phyloP scores from a whole-genome alignment of 371 early-diverging fungal species.

The Saksenaea oblongispora region DNA sequence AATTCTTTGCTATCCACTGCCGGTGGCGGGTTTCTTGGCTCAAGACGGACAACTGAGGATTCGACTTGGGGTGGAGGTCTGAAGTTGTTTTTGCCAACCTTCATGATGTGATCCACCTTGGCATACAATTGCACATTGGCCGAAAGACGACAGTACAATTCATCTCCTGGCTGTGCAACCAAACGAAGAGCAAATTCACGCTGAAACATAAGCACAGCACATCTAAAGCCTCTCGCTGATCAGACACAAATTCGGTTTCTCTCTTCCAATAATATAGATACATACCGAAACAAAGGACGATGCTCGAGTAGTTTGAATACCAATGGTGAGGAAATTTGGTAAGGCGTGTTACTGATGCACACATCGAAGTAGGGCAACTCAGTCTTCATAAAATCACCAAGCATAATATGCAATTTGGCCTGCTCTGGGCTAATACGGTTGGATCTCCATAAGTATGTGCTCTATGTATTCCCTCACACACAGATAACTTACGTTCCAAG shows the following conservation, averaged over 20 bases:
- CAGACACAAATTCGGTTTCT: background rate
- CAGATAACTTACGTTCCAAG: constrained; percentile 82
- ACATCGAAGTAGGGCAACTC: constrained; percentile 99
- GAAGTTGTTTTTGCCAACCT: constrained; percentile 98
- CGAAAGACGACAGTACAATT: constrained; percentile 93
- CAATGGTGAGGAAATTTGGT: constrained; percentile 97
- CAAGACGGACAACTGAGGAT: constrained; percentile 94
- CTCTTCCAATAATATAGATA: background rate
- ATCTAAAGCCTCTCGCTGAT: constrained; percentile 33
- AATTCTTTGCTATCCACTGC: constrained; percentile 96
- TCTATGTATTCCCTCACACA: background rate
- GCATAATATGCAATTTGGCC: constrained; percentile 91
- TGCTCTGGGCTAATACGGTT: constrained; percentile 63
- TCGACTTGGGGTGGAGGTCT: constrained; percentile 99
- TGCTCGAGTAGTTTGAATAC: constrained; percentile 97
- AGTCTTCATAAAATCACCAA: constrained; percentile 98
- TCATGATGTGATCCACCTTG: constrained; percentile 97
- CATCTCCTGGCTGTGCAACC: constrained; percentile 95
- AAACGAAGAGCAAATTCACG: constrained; percentile 98
- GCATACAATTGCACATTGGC: constrained; percentile 98
- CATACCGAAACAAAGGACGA: constrained; percentile 84
- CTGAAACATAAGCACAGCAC: constrained; percentile 99
- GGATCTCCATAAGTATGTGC: background rate
- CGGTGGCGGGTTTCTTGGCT: constrained; percentile 94
- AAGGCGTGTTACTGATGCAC: constrained; percentile 99